Base-by-base conservation (phyloP, 306 rosid species). In the Amphicarpaea edgeworthii region DNA sequence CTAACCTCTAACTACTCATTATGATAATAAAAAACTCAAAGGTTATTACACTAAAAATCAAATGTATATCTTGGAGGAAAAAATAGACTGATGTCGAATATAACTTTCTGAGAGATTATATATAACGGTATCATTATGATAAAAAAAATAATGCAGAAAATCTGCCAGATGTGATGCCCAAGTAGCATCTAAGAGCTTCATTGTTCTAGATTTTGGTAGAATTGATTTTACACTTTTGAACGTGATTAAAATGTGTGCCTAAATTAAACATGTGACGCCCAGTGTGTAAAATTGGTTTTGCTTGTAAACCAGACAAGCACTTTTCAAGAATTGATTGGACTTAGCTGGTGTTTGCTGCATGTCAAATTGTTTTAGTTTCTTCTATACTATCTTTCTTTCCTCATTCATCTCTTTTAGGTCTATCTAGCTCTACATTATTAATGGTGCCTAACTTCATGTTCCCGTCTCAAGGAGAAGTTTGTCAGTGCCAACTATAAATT, bases 321-420 rank as follows among this genome's bases (percentile, higher is more conserved):
- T 57, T 54, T 12, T 57, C 37, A 57, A 57, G 8, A 8, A 57
- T 23, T 73, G 19, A 58, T 24, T 59, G 69, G 12, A 26, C 3
- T 24, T 21, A 4, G 8, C 32, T 21, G 14, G 61, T 3, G n/a
- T 21, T 28, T 28, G 10, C 26, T 20, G 41, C 68, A 41, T 8
- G 68, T 24, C 76, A 69, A 28, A 3, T 28, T 5, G 21, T 28
- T 34, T 68, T 69, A 26, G 40, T 53, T 53, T 26, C 53, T 57
- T 57, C n/a, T 23, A n/a, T 23, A 7, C 26, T 7, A 0, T 71
- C 24, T 23, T 38, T 20, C n/a, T 54, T 21, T 7, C 10, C 2
- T 58, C 20, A 6, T 54, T 37, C 14, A 51, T 51, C 34, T 4
- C 4, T 19, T 3, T 5, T 70, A 6, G 63, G 19, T 38, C 47